Conservation (phyloP, 345 rosid genomes). For the Gossypium mustelinum region DNA sequence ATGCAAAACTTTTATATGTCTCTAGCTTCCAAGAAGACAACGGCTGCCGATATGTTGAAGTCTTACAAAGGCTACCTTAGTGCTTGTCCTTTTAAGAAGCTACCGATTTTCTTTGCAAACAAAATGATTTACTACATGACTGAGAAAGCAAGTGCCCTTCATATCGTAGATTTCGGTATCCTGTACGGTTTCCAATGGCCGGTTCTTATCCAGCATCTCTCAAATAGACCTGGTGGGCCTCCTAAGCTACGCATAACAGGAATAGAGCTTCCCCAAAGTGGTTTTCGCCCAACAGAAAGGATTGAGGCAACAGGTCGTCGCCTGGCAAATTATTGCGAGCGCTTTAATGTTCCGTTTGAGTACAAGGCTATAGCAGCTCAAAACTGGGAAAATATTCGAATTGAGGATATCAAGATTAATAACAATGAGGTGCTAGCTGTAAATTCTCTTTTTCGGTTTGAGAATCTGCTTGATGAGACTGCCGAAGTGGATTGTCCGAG, state of each 20-base stretch:
- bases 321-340: constrained; percentile 57
- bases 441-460: constrained; percentile 40
- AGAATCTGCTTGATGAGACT: constrained; percentile 59
- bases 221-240: constrained; percentile 42
- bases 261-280: constrained; percentile 76
- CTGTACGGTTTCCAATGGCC: constrained; percentile 95
- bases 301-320: constrained; percentile 70
- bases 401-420: constrained; percentile 58
- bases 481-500: constrained; percentile 54
- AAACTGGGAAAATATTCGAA: constrained; percentile 64
- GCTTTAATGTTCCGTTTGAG: constrained; percentile 70
- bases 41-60: constrained; percentile 61
- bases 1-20: constrained; percentile 30
- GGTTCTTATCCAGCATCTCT: constrained; percentile 54
- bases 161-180: constrained; percentile 81
- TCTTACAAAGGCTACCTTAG: constrained; percentile 47
- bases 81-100: constrained; percentile 59
- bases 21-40: constrained; percentile 31
- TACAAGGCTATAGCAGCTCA: constrained; percentile 53
- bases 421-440: constrained; percentile 61
- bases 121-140: constrained; percentile 45
- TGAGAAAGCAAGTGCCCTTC: constrained; percentile 54
- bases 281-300: constrained; percentile 63
- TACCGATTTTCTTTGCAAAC: constrained; percentile 50
- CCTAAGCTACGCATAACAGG: constrained; percentile 81